Percentiles rank a stretch among this genome's conserved stretches.
Evolutionary conservation across 495 filamentous ascomycete species (phyloP).

Genomic region (Terfezia claveryi): DNA sequence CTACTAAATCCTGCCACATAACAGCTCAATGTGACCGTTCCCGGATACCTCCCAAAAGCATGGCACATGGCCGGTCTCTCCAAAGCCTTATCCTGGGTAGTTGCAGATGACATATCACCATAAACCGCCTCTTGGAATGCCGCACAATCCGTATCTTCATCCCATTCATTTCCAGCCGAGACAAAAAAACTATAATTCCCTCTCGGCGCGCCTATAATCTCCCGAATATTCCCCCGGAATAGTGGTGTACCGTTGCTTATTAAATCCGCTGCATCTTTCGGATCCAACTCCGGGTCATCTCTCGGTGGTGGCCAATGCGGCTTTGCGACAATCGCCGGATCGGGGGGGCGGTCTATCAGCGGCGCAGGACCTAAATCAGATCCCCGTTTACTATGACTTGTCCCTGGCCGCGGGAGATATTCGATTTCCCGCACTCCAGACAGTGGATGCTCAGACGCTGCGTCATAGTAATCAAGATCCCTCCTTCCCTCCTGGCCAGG

Average conservation of each 20-base stretch:
- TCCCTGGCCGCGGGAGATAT: background rate
- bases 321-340: background rate
- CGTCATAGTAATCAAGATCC: background rate
- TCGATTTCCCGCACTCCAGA: background rate
- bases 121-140: slow-evolving; percentile 19
- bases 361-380: background rate
- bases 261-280: slow-evolving; percentile 13
- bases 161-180: slow-evolving; percentile 19
- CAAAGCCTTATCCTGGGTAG: slow-evolving; percentile 21
- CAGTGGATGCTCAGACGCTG: background rate
- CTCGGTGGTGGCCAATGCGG: slow-evolving; percentile 8
- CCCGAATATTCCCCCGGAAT: slow-evolving; percentile 14
- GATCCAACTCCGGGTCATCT: slow-evolving; percentile 13
- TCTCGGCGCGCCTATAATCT: slow-evolving; percentile 15
- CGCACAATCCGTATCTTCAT: slow-evolving; percentile 17
- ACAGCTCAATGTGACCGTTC: slow-evolving; percentile 26
- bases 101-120: slow-evolving; percentile 18
- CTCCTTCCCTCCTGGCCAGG: background rate
- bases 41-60: slow-evolving; percentile 26
- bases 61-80: slow-evolving; percentile 29
- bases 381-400: background rate
- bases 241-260: slow-evolving; percentile 17
- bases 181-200: slow-evolving; percentile 16
- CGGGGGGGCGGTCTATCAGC: background rate
- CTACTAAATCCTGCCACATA: slow-evolving; percentile 22